Evolutionary conservation across 2,329 filamentous ascomycete genomes (phyloP).

Genomic region (Claviceps cyperi): DNA sequence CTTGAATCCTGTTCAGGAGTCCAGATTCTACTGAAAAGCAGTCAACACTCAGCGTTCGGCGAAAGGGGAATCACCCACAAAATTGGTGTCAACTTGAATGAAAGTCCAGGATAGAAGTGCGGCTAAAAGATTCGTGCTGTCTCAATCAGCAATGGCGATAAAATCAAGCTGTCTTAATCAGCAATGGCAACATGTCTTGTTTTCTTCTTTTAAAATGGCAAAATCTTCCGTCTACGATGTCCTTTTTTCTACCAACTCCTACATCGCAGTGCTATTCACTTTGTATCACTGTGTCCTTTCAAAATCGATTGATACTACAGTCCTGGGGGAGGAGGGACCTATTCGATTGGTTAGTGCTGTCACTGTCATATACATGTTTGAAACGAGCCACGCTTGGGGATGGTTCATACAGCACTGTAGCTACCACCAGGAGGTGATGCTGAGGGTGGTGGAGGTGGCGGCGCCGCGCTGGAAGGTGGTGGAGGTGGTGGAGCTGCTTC

Average conservation of each 20-base stretch:
- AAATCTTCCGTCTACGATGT: neutral
- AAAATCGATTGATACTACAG: slow-evolving; percentile 20
- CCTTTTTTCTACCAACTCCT: neutral
- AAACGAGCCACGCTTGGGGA: neutral
- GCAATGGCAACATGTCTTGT: neutral
- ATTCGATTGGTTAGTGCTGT: neutral
- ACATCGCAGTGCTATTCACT: slow-evolving; percentile 2
- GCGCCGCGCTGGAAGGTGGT: slow-evolving; percentile 28
- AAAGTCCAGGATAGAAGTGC: neutral
- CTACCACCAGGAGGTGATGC: slow-evolving; percentile 38
- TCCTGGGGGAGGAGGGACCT: slow-evolving; percentile 44
- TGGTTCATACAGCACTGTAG: slow-evolving; percentile 48
- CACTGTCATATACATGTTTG: neutral
- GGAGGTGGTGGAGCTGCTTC: slow-evolving; percentile 47
- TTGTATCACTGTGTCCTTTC: slow-evolving; percentile 1
- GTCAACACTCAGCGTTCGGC: slow-evolving; percentile 2
- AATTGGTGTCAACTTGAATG: neutral
- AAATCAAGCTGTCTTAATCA: slow-evolving; percentile 1
- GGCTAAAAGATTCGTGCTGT: neutral
- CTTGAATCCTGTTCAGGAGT: neutral
- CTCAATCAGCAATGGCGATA: slow-evolving; percentile 1
- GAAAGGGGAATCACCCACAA: slow-evolving; percentile 1
- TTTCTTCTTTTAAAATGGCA: neutral
- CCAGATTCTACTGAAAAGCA: slow-evolving; percentile 1
- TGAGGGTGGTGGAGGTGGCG: slow-evolving; percentile 35